phyloP scores from a whole-genome alignment of 257 asterid genomes.

The Gardenia jasminoides region DNA sequence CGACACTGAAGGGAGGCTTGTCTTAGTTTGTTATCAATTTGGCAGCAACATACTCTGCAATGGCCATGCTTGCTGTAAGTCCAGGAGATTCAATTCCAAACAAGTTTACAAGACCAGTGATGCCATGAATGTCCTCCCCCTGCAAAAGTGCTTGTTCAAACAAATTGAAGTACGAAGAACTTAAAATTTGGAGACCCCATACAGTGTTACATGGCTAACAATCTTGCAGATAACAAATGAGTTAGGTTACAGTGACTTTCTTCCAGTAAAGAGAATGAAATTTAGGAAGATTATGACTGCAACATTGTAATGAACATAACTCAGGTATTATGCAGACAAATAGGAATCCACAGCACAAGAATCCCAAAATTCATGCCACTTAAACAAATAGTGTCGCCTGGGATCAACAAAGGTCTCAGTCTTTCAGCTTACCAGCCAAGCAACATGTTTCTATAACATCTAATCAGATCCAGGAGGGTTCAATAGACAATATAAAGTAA shows the following conservation, averaged over 20 bases:
- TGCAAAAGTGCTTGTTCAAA: slow-evolving; percentile 20
- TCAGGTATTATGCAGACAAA: background rate
- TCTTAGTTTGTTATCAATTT: slow-evolving; percentile 18
- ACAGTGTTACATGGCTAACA: background rate
- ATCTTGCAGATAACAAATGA: background rate
- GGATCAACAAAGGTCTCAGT: too few relatives aligned
- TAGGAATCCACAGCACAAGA: too few relatives aligned
- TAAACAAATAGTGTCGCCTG: too few relatives aligned
- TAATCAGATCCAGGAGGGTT: background rate
- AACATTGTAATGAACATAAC: background rate
- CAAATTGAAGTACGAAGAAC: background rate
- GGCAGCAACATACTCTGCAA: slow-evolving; percentile 70
- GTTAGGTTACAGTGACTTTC: background rate
- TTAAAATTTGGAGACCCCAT: background rate
- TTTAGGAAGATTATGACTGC: background rate
- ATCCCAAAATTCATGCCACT: too few relatives aligned
- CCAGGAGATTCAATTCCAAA: slow-evolving; percentile 94
- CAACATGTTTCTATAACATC: too few relatives aligned
- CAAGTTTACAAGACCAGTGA: slow-evolving; percentile 63
- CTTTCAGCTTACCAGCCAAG: too few relatives aligned
- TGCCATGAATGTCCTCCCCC: slow-evolving; percentile 68
- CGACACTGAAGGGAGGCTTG: background rate
- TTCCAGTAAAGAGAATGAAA: background rate
- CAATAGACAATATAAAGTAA: background rate
- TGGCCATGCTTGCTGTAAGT: slow-evolving; percentile 71